phyloP scores from a whole-genome alignment of 1,284 basidiomycete genomes.

The Puccinia coronata region DNA sequence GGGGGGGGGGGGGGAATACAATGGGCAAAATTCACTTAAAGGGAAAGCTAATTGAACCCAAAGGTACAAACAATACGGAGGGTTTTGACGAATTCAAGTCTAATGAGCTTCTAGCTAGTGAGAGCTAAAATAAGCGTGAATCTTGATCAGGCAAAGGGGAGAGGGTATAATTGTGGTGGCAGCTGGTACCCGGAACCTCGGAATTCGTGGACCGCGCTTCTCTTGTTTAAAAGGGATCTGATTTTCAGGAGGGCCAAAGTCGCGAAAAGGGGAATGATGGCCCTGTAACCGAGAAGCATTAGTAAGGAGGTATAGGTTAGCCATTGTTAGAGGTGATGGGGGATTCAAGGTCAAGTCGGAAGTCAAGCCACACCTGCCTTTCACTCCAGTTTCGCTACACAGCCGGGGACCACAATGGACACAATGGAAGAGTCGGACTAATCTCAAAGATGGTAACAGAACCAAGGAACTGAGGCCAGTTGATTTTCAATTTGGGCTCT shows the following conservation, averaged over 20 bases:
- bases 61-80: constrained; percentile 13
- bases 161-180: not conserved
- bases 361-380: constrained; percentile 30
- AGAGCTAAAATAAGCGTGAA: constrained; percentile 1
- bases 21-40: constrained; percentile 14
- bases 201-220: not conserved
- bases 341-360: constrained; percentile 9
- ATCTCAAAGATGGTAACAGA: not conserved
- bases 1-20: constrained; percentile 6
- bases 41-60: not conserved
- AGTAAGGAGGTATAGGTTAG: not conserved
- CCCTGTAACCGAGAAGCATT: not conserved
- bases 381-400: constrained; percentile 10
- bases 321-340: constrained; percentile 5
- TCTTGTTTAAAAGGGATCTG: not conserved
- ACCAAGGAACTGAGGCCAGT: not conserved
- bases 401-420: constrained; percentile 7
- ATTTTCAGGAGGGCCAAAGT: constrained; percentile 17
- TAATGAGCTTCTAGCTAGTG: constrained; percentile 16
- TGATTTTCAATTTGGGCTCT: constrained; percentile 6
- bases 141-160: not conserved
- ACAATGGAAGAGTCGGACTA: constrained; percentile 3
- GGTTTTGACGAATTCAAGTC: not conserved
- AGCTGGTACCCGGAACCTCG: not conserved
- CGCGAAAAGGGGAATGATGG: not conserved